These are phyloP conservation scores for Arthromyces matolae DNA, from an alignment of 768 basidiomycete species.

Conservation along the genomic window DNA sequence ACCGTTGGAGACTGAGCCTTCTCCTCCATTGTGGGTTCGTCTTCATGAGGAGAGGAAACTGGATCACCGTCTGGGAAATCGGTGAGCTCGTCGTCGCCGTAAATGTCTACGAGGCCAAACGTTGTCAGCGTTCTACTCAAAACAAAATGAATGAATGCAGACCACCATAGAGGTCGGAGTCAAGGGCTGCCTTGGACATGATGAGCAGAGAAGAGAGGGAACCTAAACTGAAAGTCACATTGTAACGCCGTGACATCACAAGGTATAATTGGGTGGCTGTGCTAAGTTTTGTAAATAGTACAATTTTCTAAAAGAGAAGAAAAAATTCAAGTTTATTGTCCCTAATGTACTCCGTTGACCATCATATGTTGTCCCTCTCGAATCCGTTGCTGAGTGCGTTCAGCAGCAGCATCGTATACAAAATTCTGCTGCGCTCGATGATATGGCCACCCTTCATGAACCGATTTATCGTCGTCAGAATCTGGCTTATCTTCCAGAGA, in stretches of 20 bases:
- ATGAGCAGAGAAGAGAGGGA: conserved; percentile 1
- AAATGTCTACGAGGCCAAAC: conserved; percentile 46
- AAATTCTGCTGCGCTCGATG: conserved; percentile 57
- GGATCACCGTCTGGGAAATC: conserved; percentile 35
- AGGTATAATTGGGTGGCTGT: conserved; percentile 9
- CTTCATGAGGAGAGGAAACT: conserved; percentile 20
- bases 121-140: conserved; percentile 4
- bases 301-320: too few species aligned
- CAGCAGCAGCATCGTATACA: conserved; percentile 92
- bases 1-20: conserved; percentile 7
- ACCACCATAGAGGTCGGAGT: conserved; percentile 38
- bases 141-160: conserved; percentile 18
- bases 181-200: conserved; percentile 22
- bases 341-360: conserved; percentile 48
- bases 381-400: conserved; percentile 63
- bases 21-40: conserved; percentile 18
- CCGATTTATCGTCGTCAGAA: conserved; percentile 41
- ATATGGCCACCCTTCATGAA: conserved; percentile 25
- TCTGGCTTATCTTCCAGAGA: conserved; percentile 34
- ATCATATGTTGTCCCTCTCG: conserved; percentile 35
- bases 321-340: too few species aligned
- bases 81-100: conserved; percentile 45
- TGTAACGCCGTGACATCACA: conserved; percentile 3
- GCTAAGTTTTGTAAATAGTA: too few species aligned
- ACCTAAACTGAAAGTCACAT: neutral